Conservation (phyloP, 73 alveolate genomes). For the Paramecium tetraurelia region DNA sequence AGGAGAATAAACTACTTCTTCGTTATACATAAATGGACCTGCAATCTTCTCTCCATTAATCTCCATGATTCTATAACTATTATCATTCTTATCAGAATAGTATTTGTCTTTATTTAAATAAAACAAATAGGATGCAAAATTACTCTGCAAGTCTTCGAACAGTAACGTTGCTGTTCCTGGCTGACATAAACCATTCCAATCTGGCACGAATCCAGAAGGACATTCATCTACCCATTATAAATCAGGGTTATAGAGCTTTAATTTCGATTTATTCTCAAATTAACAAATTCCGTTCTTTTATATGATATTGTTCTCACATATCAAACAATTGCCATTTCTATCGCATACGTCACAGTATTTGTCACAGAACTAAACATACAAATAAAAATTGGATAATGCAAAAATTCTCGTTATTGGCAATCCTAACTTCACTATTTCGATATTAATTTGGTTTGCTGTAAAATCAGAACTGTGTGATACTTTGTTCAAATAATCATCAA, state of each 20-base stretch:
- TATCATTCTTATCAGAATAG: not conserved
- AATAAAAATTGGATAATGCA: not conserved
- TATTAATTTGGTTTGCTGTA: not conserved
- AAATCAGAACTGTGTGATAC: not conserved
- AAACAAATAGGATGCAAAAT: not conserved
- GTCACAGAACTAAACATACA: constrained; percentile 6
- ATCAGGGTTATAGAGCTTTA: not conserved
- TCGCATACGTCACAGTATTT: not conserved
- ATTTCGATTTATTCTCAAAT: not conserved
- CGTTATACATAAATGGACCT: not conserved
- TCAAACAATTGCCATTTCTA: not conserved
- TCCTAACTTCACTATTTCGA: not conserved
- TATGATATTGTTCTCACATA: not conserved
- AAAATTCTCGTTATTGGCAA: not conserved
- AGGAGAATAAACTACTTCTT: not conserved
- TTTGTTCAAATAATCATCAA: not conserved
- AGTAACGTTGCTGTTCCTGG: not conserved
- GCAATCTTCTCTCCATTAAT: not conserved
- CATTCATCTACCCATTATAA: not conserved
- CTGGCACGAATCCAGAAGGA: not conserved
- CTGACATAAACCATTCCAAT: not conserved
- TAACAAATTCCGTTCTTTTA: not conserved
- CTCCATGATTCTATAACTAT: not conserved
- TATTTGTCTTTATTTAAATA: not conserved
- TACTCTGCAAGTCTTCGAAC: not conserved